Evolutionary conservation across 441 rosid genomes (phyloP).

Genomic region (Euphorbia corollata): DNA sequence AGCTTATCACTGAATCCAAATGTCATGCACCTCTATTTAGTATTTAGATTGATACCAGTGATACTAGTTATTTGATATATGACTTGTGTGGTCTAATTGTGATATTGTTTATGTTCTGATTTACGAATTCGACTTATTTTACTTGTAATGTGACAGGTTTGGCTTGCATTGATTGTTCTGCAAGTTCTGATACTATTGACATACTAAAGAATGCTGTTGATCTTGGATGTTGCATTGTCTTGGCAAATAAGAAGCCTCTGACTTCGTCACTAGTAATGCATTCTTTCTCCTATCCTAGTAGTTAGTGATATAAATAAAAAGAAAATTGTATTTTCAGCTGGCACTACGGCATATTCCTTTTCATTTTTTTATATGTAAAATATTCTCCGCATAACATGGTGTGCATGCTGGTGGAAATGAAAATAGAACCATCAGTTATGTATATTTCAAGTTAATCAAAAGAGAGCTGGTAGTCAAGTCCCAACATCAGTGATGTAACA

Average conservation of each 20-base stretch:
- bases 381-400: too few relatives aligned
- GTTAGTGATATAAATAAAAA: background rate
- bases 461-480: background rate
- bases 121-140: conserved; percentile 6
- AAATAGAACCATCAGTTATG: background rate
- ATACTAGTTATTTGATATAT: background rate
- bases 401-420: too few relatives aligned
- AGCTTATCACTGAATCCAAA: background rate
- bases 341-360: background rate
- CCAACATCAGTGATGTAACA: too few relatives aligned
- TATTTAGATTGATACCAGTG: background rate
- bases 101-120: background rate
- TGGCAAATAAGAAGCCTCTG: conserved; percentile 94
- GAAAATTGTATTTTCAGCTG: background rate
- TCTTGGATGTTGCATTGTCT: conserved; percentile 60
- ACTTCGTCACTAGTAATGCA: conserved; percentile 63
- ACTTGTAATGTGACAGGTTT: conserved; percentile 40
- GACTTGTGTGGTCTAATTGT: conserved; percentile 5
- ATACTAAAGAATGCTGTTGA: conserved; percentile 49
- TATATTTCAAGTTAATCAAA: background rate
- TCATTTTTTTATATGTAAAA: background rate
- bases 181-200: conserved; percentile 51
- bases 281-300: conserved; percentile 11
- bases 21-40: background rate
- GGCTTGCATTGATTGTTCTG: conserved; percentile 79